A percentile compares a stretch with the other conserved stretches of the same genome.
These are phyloP conservation scores for Rhododendron kiyosumense DNA, from an alignment of 148 eudicot genomes.

Conservation along the genomic window DNA sequence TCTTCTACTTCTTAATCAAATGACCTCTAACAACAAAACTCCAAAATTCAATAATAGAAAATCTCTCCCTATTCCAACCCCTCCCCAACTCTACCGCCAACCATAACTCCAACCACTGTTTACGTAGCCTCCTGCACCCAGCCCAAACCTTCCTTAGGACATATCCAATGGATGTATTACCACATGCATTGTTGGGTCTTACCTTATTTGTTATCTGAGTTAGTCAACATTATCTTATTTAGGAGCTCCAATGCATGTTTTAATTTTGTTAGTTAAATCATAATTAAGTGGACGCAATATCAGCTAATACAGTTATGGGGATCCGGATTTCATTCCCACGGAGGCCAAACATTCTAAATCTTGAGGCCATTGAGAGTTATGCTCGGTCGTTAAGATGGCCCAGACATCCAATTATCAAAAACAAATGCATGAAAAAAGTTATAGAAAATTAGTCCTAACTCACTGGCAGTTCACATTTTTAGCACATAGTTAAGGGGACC, in stretches of 20 bases:
- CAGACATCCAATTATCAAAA: no score
- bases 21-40: background rate
- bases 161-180: no score
- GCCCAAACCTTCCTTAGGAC: background rate
- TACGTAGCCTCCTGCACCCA: background rate
- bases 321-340: no score
- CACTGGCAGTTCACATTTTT: no score
- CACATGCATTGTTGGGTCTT: background rate
- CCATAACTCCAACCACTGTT: background rate
- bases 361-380: no score
- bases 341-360: no score
- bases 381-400: no score
- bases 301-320: no score
- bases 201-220: background rate
- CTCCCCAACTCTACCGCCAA: background rate
- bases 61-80: background rate
- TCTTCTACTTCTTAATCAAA: background rate
- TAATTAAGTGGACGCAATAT: background rate
- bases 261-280: background rate
- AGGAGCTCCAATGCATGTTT: background rate
- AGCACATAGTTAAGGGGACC: no score
- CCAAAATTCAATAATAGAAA: background rate
- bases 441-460: no score
- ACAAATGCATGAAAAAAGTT: no score
- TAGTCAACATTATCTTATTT: background rate